These are phyloP conservation scores for Styphnolobium japonicum DNA, from an alignment of 306 rosid genomes.

Conservation along the genomic window DNA sequence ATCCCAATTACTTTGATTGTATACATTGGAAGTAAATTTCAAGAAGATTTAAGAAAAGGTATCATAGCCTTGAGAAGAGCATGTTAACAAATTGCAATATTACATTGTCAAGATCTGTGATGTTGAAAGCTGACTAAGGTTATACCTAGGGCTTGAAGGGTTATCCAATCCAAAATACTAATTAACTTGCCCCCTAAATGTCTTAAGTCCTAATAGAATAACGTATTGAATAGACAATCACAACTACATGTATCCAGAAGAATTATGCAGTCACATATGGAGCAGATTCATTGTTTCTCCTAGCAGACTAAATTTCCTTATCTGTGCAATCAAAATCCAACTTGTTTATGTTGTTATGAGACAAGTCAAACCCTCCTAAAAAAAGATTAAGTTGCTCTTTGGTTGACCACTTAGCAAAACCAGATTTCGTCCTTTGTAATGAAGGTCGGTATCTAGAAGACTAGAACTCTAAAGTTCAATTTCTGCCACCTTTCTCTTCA, in stretches of 20 bases:
- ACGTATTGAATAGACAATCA: background rate
- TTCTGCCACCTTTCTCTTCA: background rate
- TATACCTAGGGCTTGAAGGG: background rate
- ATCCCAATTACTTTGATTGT: background rate
- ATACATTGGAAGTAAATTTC: background rate
- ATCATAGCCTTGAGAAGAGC: background rate
- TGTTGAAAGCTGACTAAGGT: background rate
- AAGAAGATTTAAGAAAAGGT: background rate
- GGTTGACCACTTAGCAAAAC: background rate
- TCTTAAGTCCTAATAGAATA: background rate
- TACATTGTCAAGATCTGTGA: background rate
- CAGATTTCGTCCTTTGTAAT: background rate
- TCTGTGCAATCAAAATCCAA: background rate
- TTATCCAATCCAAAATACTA: background rate
- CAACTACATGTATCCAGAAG: background rate
- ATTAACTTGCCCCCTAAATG: background rate
- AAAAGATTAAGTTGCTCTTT: background rate
- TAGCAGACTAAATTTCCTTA: background rate
- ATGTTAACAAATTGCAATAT: background rate
- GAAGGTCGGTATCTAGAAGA: background rate
- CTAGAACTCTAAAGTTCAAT: background rate
- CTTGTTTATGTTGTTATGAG: background rate
- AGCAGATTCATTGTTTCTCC: conserved; percentile 18
- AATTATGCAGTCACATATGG: background rate
- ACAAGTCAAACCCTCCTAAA: background rate